Base-by-base conservation (phyloP, 2,329 filamentous ascomycete genomes). In the Pestalotiopsis sp. region DNA sequence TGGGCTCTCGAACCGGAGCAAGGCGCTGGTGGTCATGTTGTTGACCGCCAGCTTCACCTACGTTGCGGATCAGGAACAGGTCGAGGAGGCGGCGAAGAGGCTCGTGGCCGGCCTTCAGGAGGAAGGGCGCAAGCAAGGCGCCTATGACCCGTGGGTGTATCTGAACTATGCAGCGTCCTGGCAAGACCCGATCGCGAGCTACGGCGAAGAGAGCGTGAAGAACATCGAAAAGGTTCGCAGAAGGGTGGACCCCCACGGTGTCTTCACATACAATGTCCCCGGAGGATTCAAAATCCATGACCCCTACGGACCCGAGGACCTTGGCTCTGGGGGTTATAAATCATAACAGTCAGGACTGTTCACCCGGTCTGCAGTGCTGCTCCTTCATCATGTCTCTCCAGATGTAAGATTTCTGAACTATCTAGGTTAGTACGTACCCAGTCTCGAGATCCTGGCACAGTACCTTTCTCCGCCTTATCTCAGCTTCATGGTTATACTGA, bases 171-270 rank as follows among this genome's bases (percentile, higher is more conserved):
- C 74, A 0, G 70, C 66, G 2, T 61, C 62, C 13, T 68, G 68
- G 62, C 73, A 75, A 65, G 68, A 74, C 20, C 68, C 68, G 3
- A 71, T 75, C 13, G 25, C 59, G 4, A 72, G 72, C 31, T 75
- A 74, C 17, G 73, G 74, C 0, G 31, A 52, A 1, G 67, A 68
- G 9, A 73, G 66, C 66, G 31, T 72, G 4, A 58, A 57, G 20
- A 20, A 52, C 45, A 59, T 75, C 13, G 23, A 31, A 20, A 12
- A 64, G 38, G 58, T 74, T 1, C 31, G 65, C 27, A 52, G 38
- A 3, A 49, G 49, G n/a, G 64, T 72, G 1, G 73, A 74, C 63
- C 70, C 70, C 7, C n/a, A 60, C 1, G 66, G 59, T 13, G 52
- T 72, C 4, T 75, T 75, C 58, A 71, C 69, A 0, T 39, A 61